Conservation (phyloP, 2,329 filamentous ascomycete species). For the Trichophyton rubrum region DNA sequence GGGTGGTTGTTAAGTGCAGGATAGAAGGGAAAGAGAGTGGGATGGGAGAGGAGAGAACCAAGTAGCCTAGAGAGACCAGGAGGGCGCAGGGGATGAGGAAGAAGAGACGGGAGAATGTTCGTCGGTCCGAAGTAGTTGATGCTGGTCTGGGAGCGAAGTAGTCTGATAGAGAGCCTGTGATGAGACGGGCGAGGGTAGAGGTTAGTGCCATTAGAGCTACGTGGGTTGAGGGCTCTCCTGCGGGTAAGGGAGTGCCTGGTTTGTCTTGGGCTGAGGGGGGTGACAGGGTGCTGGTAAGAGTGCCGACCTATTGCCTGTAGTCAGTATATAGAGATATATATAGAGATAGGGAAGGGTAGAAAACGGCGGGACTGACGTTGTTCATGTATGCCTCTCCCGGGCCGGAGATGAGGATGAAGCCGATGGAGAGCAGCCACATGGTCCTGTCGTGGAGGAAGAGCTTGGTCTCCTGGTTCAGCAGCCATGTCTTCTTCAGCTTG, state of each 20-base stretch:
- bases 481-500: constrained; percentile 68
- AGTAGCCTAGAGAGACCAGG: constrained; percentile 61
- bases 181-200: constrained; percentile 77
- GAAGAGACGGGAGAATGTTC: constrained; percentile 61
- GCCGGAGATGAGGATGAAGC: constrained; percentile 86
- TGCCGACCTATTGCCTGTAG: constrained; percentile 49
- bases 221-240: constrained; percentile 61
- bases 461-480: constrained; percentile 81
- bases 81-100: constrained; percentile 68
- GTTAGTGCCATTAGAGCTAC: constrained; percentile 86
- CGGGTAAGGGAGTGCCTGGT: constrained; percentile 37
- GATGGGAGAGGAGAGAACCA: constrained; percentile 65
- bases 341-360: neutral
- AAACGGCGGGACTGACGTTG: constrained; percentile 43
- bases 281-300: constrained; percentile 77
- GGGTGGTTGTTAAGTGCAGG: constrained; percentile 74
- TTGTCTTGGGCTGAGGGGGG: constrained; percentile 41
- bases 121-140: constrained; percentile 9
- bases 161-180: constrained; percentile 81
- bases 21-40: constrained; percentile 65
- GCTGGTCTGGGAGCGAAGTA: constrained; percentile 59
- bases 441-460: constrained; percentile 75
- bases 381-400: constrained; percentile 98
- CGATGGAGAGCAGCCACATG: constrained; percentile 88
- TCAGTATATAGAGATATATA: neutral